phyloP scores from a whole-genome alignment of 2,329 filamentous ascomycete species.

The Xylaria sp. region DNA sequence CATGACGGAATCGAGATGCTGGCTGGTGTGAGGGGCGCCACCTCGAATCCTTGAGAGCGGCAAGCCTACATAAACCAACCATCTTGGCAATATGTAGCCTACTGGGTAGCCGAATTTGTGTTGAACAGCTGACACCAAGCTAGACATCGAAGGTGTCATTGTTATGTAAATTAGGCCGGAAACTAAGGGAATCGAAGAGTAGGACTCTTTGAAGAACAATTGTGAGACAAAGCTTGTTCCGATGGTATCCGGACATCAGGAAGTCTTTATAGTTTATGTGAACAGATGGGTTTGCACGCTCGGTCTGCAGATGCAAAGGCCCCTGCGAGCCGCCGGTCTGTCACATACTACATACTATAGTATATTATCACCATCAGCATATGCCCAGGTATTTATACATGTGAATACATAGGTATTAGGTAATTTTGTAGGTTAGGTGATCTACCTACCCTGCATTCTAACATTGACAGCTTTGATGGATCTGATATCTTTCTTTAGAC shows the following conservation, averaged over 20 bases:
- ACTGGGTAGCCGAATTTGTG: not conserved
- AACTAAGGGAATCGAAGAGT: not conserved
- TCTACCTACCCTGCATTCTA: constrained; percentile 4
- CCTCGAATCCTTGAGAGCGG: constrained; percentile 12
- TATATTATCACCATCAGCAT: not conserved
- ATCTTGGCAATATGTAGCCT: not conserved
- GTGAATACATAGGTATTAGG: not conserved
- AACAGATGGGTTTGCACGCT: not conserved
- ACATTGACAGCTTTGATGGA: not conserved
- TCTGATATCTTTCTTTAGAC: not conserved
- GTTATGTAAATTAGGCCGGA: not conserved
- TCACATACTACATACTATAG: not conserved
- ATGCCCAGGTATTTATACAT: not conserved
- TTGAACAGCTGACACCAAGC: not conserved
- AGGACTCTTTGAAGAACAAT: not conserved
- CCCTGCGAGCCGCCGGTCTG: not conserved
- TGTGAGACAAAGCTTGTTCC: not conserved
- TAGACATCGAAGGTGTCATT: not conserved
- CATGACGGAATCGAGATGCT: constrained; percentile 32
- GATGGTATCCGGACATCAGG: constrained; percentile 1
- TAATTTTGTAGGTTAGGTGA: constrained; percentile 2
- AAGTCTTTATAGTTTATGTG: not conserved
- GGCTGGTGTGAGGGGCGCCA: constrained; percentile 9
- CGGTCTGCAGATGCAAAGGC: not conserved
- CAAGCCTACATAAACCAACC: constrained; percentile 9